Conservation (phyloP, 1,139 yeast genomes). For the Tardiomyces digboiensis region DNA sequence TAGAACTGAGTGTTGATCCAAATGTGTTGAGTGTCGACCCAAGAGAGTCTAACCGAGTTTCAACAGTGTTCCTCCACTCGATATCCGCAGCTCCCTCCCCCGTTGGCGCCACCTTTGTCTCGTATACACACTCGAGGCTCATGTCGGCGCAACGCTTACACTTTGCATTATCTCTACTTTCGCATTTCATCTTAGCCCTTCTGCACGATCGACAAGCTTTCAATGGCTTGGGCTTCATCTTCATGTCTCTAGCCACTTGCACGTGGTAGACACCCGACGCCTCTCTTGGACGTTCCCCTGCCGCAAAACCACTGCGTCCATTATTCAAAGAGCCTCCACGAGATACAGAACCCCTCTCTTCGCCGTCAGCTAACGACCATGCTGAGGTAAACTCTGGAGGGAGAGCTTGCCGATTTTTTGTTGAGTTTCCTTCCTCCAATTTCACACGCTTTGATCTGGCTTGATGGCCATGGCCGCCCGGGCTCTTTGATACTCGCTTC, state of each 20-base stretch:
- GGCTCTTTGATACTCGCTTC: too few relatives aligned
- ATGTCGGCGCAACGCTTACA: slow-evolving; percentile 49
- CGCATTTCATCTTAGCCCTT: neutral
- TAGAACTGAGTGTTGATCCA: slow-evolving; percentile 15
- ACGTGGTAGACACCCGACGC: neutral
- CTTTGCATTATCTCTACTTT: slow-evolving; percentile 25
- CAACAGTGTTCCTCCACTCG: slow-evolving; percentile 39
- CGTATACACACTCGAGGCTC: slow-evolving; percentile 48
- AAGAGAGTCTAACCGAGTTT: slow-evolving; percentile 35
- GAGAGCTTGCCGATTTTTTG: neutral
- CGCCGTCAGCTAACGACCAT: neutral
- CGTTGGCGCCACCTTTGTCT: slow-evolving; percentile 41
- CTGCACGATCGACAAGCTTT: neutral
- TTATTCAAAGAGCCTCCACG: neutral
- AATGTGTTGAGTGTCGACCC: slow-evolving; percentile 36
- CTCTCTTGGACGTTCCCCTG: too few relatives aligned
- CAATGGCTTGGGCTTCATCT: neutral
- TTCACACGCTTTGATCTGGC: neutral
- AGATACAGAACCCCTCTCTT: neutral
- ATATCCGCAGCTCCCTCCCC: slow-evolving; percentile 8
- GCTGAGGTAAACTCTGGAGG: neutral
- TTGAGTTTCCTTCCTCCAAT: neutral
- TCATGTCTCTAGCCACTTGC: neutral
- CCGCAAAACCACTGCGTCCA: too few relatives aligned
- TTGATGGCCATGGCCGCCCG: too few relatives aligned